Conservation (phyloP, 192 early-diverging fungal species). For the Backusella psychrophila region DNA sequence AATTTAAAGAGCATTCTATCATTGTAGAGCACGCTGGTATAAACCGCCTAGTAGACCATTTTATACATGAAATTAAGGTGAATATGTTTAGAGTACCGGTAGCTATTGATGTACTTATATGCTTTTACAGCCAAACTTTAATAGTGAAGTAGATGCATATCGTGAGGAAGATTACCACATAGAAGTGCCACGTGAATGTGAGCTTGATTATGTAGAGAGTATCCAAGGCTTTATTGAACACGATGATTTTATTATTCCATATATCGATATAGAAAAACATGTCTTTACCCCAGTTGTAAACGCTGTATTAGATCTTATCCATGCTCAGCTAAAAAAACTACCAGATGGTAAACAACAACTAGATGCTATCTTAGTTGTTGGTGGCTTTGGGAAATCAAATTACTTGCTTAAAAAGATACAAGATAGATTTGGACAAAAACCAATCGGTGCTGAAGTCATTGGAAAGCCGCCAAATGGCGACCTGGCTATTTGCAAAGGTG, state of each 20-base stretch:
- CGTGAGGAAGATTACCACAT: constrained; percentile 40
- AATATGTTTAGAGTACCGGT: neutral
- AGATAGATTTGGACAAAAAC: constrained; percentile 30
- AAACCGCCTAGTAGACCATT: constrained; percentile 34
- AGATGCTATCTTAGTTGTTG: constrained; percentile 51
- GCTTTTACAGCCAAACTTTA: constrained; percentile 41
- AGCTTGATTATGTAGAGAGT: constrained; percentile 36
- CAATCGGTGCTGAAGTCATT: constrained; percentile 38
- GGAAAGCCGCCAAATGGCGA: constrained; percentile 36
- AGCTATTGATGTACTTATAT: neutral
- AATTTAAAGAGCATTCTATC: constrained; percentile 31
- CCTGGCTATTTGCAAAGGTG: constrained; percentile 48
- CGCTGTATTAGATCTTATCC: constrained; percentile 42
- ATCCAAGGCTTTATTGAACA: constrained; percentile 42
- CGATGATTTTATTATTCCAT: constrained; percentile 43
- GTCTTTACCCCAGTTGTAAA: constrained; percentile 47
- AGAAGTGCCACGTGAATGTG: constrained; percentile 34
- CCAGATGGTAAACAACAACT: too few relatives aligned
- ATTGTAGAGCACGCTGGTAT: constrained; percentile 36
- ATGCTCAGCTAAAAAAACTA: too few relatives aligned
- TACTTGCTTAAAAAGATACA: constrained; percentile 47
- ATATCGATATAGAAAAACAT: constrained; percentile 40
- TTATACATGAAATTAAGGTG: constrained; percentile 39
- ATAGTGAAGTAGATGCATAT: constrained; percentile 20
- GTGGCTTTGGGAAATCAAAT: constrained; percentile 52